These are phyloP conservation scores for Hypoxylon perforatum DNA, from an alignment of 495 filamentous ascomycete genomes.

Conservation along the genomic window DNA sequence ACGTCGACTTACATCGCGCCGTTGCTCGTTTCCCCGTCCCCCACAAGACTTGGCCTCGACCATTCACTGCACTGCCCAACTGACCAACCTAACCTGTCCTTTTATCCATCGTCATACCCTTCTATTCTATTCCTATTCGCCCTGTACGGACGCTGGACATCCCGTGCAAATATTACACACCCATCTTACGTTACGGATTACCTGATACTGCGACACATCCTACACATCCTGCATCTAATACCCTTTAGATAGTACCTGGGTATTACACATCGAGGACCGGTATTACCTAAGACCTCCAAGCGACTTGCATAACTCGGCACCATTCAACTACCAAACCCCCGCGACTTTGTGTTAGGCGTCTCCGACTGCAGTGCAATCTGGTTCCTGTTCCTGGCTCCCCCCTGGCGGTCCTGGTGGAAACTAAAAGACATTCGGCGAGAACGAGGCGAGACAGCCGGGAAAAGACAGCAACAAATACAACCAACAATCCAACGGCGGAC, in stretches of 20 bases:
- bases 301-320: slow-evolving; percentile 17
- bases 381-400: slow-evolving; percentile 35
- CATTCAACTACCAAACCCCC: slow-evolving; percentile 2
- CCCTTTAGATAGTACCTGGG: too few species aligned
- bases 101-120: slow-evolving; percentile 1
- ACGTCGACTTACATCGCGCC: slow-evolving; percentile 19
- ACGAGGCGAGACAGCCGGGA: slow-evolving; percentile 11
- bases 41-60: slow-evolving; percentile 28
- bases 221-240: background rate
- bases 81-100: slow-evolving; percentile 9
- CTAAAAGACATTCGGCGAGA: slow-evolving; percentile 28
- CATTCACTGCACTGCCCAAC: slow-evolving; percentile 21
- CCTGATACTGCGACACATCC: background rate
- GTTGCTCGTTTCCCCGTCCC: background rate
- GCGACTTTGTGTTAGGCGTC: slow-evolving; percentile 18
- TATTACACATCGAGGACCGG: slow-evolving; percentile 12
- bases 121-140: slow-evolving; percentile 36
- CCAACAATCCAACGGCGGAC: slow-evolving; percentile 27
- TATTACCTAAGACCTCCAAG: slow-evolving; percentile 39
- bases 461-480: slow-evolving; percentile 4
- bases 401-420: slow-evolving; percentile 7
- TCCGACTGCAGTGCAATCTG: slow-evolving; percentile 39
- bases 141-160: slow-evolving; percentile 37
- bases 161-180: slow-evolving; percentile 22
- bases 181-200: background rate